These are phyloP conservation scores for Borealophlyctis nickersoniae DNA, from an alignment of 192 early-diverging fungal genomes.

Conservation along the genomic window DNA sequence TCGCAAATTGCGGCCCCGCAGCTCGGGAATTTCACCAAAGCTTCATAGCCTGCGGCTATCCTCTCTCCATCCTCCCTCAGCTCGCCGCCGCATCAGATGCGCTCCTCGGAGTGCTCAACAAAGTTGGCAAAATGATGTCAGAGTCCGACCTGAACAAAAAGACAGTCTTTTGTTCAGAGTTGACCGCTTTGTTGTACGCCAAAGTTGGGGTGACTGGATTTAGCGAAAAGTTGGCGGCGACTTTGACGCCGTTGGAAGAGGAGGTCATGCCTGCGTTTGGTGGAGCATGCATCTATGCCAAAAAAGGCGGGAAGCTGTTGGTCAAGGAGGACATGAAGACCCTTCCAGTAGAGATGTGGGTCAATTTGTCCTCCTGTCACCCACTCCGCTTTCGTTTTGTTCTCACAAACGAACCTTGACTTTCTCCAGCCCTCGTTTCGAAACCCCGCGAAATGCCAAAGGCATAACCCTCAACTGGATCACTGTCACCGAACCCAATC, in stretches of 20 bases:
- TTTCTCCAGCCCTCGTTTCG: too few relatives aligned
- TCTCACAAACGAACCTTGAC: too few relatives aligned
- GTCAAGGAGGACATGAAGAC: not conserved
- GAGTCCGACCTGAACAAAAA: conserved; percentile 2
- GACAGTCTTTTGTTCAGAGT: conserved; percentile 34
- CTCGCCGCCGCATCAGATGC: conserved; percentile 3
- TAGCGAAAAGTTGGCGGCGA: conserved; percentile 1
- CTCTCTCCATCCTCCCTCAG: conserved; percentile 9
- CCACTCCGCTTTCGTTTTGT: too few relatives aligned
- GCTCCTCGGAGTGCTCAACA: not conserved
- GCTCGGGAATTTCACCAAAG: not conserved
- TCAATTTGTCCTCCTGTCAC: too few relatives aligned
- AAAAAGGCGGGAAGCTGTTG: conserved; percentile 7
- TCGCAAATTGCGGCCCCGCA: not conserved
- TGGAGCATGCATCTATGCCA: not conserved
- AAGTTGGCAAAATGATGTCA: not conserved
- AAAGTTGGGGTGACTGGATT: conserved; percentile 23
- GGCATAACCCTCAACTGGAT: too few relatives aligned
- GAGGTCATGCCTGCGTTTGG: conserved; percentile 16
- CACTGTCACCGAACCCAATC: not conserved
- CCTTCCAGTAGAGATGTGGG: not conserved
- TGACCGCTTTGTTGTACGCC: conserved; percentile 25
- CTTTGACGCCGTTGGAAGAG: conserved; percentile 19
- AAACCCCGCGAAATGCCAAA: too few relatives aligned
- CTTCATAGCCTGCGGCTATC: conserved; percentile 1